phyloP scores from a whole-genome alignment of 768 basidiomycete species.

The Harrya chromipes region DNA sequence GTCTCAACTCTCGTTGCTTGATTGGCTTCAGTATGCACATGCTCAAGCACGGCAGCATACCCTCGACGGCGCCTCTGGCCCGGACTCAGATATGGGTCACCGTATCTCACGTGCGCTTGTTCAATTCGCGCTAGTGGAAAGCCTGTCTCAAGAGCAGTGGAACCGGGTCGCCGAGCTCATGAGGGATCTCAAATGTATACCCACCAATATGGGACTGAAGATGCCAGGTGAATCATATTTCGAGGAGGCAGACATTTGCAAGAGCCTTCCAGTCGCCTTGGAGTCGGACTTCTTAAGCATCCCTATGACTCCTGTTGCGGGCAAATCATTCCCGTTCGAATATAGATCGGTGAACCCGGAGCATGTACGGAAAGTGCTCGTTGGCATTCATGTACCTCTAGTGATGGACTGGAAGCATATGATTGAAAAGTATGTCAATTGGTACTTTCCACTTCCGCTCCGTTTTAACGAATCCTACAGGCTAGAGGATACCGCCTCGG shows the following conservation, averaged over 20 bases:
- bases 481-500: conserved; percentile 8
- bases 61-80: background rate
- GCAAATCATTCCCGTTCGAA: background rate
- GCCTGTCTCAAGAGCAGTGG: conserved; percentile 51
- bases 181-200: conserved; percentile 55
- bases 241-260: conserved; percentile 82
- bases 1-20: conserved; percentile 63
- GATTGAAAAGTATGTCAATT: conserved; percentile 29
- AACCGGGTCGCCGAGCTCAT: conserved; percentile 48
- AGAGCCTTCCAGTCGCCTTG: conserved; percentile 8
- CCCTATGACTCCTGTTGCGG: background rate
- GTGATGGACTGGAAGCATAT: conserved; percentile 8
- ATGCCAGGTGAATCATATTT: conserved; percentile 75
- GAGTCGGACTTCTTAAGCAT: conserved; percentile 1
- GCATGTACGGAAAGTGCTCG: conserved; percentile 5
- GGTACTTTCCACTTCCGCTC: conserved; percentile 40
- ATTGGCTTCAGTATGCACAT: conserved; percentile 70
- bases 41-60: conserved; percentile 27
- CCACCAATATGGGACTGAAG: conserved; percentile 71
- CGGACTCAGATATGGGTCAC: conserved; percentile 41
- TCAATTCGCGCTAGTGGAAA: conserved; percentile 77
- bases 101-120: conserved; percentile 57
- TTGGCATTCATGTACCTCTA: conserved; percentile 36
- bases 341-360: background rate
- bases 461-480: background rate